Evolutionary conservation across 2,329 filamentous ascomycete species (phyloP), one percentile per base, ranked within the genome.

Genomic region (Neonectria neomacrospora): DNA sequence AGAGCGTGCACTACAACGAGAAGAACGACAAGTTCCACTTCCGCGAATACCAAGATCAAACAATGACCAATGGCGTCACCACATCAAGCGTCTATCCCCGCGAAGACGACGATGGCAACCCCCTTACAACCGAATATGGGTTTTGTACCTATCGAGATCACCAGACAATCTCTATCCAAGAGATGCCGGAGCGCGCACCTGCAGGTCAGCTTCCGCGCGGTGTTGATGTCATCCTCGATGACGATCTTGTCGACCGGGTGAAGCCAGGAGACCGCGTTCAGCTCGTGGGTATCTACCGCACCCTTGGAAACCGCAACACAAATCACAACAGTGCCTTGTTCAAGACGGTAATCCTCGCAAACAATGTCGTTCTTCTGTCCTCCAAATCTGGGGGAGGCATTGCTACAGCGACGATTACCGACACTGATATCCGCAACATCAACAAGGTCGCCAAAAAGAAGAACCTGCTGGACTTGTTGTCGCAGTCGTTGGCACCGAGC

Each of bases 181-280:
- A 99, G 82, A 99, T 99, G 96, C 96, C 96, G 1, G 96, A 99
- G 79, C 86, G 95, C 71, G 96, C 96, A 2, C 96, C 96, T 57
- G 95, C 96, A 63, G 96, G 96, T 56, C 96, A 98, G 82, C 86
- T 99, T 67, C 96, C 96, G 63, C 90, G 96, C 57, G 94, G 95
- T 59, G 96, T 99, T 18, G 96, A 99, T 79, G 94, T 98, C 14
- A 94, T 99, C 71, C 83, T 99, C 68, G 96, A 99, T 76, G 96
- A 99, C 77, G 96, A 99, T 76, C 85, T 99, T 56, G 96, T 98
- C 16, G 96, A 99, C 77, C 90, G 88, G 63, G 93, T 96, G 64
- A 99, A 99, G 80, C 96, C 96, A 10, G 96, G 96, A 53, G 96
- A 99, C 80, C 88, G 96, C 70, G 93, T 99, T 67, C 96, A 99